phyloP scores from a whole-genome alignment of 148 eudicot species.

The Nepenthes mirabilis region DNA sequence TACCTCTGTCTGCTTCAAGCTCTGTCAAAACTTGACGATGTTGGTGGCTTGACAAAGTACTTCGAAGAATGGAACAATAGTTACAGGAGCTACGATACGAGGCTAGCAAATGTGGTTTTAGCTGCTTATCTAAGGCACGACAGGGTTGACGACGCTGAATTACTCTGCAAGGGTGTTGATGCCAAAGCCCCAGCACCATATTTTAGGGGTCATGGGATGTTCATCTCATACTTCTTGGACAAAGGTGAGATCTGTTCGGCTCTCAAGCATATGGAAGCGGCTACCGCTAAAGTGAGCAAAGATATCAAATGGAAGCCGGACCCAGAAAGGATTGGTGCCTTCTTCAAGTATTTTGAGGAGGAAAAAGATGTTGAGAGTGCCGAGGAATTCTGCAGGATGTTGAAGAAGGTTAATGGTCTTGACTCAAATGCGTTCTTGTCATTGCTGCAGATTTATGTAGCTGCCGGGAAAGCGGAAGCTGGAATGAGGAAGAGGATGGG shows the following conservation, averaged over 20 bases:
- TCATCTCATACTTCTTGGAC: conserved; percentile 27
- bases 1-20: conserved; percentile 43
- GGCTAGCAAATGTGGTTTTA: conserved; percentile 38
- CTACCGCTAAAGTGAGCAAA: conserved; percentile 12
- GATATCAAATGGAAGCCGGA: conserved; percentile 21
- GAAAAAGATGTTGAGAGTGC: conserved; percentile 44
- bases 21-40: conserved; percentile 31
- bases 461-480: conserved; percentile 31
- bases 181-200: conserved; percentile 16
- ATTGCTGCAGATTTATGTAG: conserved; percentile 41
- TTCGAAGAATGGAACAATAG: conserved; percentile 50
- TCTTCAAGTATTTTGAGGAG: conserved; percentile 23
- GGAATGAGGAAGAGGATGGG: conserved; percentile 43
- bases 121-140: conserved; percentile 32
- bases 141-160: conserved; percentile 50
- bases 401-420: conserved; percentile 27
- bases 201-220: conserved; percentile 18
- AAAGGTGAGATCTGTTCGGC: conserved; percentile 28
- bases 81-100: conserved; percentile 33
- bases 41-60: conserved; percentile 28
- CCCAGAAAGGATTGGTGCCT: conserved; percentile 9
- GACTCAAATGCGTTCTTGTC: conserved; percentile 24
- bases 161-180: conserved; percentile 15
- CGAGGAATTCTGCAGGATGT: conserved; percentile 32
- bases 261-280: conserved; percentile 37